Conservation (phyloP, 2,329 filamentous ascomycete species). For the Graphilbum sp. region DNA sequence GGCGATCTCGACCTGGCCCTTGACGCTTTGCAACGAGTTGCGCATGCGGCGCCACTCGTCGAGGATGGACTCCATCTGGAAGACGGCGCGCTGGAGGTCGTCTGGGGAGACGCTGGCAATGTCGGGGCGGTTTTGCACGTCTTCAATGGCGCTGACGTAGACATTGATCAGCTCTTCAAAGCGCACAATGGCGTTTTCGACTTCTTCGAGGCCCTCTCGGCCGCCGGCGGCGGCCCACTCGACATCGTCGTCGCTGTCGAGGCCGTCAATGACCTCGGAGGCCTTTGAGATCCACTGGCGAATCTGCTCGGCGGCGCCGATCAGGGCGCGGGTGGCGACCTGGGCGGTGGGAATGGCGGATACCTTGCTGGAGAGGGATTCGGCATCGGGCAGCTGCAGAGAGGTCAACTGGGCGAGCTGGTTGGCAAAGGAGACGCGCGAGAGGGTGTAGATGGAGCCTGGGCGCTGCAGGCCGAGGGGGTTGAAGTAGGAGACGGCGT, state of each 20-base stretch:
- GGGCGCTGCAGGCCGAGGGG: constrained; percentile 49
- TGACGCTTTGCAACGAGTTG: constrained; percentile 58
- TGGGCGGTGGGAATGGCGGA: constrained; percentile 71
- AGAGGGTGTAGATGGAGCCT: constrained; percentile 86
- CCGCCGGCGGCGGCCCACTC: constrained; percentile 91
- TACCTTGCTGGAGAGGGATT: constrained; percentile 68
- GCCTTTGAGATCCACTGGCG: constrained; percentile 88
- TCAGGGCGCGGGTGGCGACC: constrained; percentile 66
- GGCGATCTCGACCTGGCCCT: constrained; percentile 83
- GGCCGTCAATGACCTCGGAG: constrained; percentile 68
- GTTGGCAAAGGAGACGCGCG: constrained; percentile 78
- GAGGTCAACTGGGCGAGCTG: constrained; percentile 87
- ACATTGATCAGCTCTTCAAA: constrained; percentile 86
- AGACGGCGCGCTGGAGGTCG: constrained; percentile 59
- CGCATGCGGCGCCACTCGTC: constrained; percentile 75
- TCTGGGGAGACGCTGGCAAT: constrained; percentile 53
- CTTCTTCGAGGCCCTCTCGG: constrained; percentile 58
- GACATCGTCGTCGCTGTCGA: constrained; percentile 92
- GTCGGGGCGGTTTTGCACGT: constrained; percentile 65
- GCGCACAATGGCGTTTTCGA: constrained; percentile 57
- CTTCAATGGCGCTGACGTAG: constrained; percentile 87
- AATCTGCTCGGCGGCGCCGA: constrained; percentile 83
- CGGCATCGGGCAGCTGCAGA: constrained; percentile 73
- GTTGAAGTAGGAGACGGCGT: constrained; percentile 48
- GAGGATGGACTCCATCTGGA: constrained; percentile 79